Evolutionary conservation across 1,284 basidiomycete species (phyloP), one percentile per base, ranked within the genome.

Genomic region (Cutaneotrichosporon cyanovorans): DNA sequence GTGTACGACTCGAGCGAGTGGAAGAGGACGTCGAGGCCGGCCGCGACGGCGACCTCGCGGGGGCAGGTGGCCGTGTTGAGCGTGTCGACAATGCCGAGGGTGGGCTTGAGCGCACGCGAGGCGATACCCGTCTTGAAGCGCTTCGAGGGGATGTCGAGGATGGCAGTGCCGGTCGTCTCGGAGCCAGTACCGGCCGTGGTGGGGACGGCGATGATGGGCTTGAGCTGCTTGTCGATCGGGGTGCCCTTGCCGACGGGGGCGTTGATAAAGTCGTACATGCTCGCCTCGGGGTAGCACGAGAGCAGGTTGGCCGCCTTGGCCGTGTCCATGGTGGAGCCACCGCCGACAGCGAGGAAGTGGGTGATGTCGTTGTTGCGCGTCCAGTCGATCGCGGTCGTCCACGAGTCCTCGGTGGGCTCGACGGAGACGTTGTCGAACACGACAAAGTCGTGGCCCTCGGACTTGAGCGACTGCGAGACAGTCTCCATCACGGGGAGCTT

Each of bases 81-180:
- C 5, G 85, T 83, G 63, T 92, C 88, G 62, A 85, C 78, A 61
- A 92, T 85, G 28, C 93, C 92, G 19, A 97, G 75, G 6, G 83
- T 78, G 0, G 92, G 92, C 57, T 93, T 90, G 68, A 97, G 75
- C 2, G 91, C 86, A 37, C 92, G 82, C 59, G 80, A 90, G 2
- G 92, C 87, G 56, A 97, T 97, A 40, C 93, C 92, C 11, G 92
- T 96, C 76, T 97, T 97, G 78, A 95, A 93, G 14, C 83, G 80
- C 61, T 80, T 80, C 0, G 88, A 89, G 0, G 88, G 72, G 46
- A 73, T 73, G 68, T 96, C 93, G 40, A 95, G 80, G 59, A 97
- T 96, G 14, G 93, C 89, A 1, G 93, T 88, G n/a, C 93, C 93
- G 2, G 92, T 97, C 1, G 93, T 97, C 72, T 97, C 90, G 2